A percentile compares a stretch with the other conserved stretches of the same genome.
These are phyloP conservation scores for Pythium utonaiense DNA, from an alignment of 352 stramenopile genomes.

Conservation along the genomic window DNA sequence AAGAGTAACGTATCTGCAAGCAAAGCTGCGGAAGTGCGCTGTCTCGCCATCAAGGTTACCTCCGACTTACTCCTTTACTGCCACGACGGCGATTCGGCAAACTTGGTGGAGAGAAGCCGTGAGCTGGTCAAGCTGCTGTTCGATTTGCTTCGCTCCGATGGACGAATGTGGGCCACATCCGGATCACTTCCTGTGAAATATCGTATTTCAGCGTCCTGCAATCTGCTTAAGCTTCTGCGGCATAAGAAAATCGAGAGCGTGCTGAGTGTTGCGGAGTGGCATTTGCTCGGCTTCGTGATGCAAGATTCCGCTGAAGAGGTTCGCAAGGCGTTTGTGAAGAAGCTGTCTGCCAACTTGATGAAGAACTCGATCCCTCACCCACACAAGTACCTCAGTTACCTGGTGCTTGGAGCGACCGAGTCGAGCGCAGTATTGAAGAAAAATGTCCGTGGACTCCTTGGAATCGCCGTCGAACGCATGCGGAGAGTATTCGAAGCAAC, in stretches of 20 bases:
- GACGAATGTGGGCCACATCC: constrained; percentile 39
- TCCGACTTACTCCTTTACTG: constrained; percentile 60
- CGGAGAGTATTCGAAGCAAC: constrained; percentile 66
- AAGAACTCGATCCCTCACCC: constrained; percentile 52
- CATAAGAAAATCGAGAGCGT: constrained; percentile 47
- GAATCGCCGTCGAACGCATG: constrained; percentile 64
- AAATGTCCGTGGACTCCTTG: constrained; percentile 41
- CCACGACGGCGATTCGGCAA: constrained; percentile 13
- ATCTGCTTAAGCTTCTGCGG: constrained; percentile 65
- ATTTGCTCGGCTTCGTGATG: constrained; percentile 70
- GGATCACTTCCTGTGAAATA: constrained; percentile 41
- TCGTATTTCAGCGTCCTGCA: constrained; percentile 42
- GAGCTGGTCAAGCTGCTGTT: constrained; percentile 54
- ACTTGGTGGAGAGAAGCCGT: constrained; percentile 23
- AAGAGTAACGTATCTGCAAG: constrained; percentile 14
- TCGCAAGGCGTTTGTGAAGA: constrained; percentile 66
- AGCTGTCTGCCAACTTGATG: constrained; percentile 66
- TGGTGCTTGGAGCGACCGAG: constrained; percentile 67
- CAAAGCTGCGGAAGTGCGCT: constrained; percentile 46
- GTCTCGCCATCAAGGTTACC: constrained; percentile 52
- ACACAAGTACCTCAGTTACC: constrained; percentile 81
- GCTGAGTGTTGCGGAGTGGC: constrained; percentile 62
- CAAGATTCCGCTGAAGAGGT: constrained; percentile 76
- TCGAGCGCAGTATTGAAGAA: constrained; percentile 51
- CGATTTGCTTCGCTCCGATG: constrained; percentile 56